Base-by-base conservation (phyloP, 805 yeast genomes). In the Cephaloascus albidus region DNA sequence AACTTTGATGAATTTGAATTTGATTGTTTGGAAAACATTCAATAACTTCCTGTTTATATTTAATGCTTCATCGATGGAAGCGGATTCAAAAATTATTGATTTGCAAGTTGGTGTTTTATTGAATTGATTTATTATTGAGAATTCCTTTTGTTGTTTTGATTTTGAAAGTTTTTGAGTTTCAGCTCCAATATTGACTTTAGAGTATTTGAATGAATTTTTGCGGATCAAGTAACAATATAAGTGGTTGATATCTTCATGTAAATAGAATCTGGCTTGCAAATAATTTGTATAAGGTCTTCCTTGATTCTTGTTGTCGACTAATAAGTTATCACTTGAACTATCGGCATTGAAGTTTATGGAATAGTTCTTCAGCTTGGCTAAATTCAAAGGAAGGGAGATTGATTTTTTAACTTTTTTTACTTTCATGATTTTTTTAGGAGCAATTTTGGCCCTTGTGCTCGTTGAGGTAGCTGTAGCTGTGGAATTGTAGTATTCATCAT, bases 251-350 rank as follows among this genome's bases (percentile, higher is more conserved):
- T 47, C 41, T 4, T 45, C 43, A 43, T 61, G 64, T 17, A 55
- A 32, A 14, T 51, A 39, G 33, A 61, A 56, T 33, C 59, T 43
- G 17, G 58, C 54, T 10, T 49, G 45, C 2, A 61, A 37, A 16
- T 45, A 42, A 2, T 49, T 45, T 3, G 62, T 51, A 35, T 55
- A 58, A 8, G 67, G 67, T 39, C 67, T 47, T n/a, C 67, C 67
- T 39, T 60, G 64, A 23, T 23, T 23, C 12, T 23, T 23, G 6
- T 6, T 12, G 6, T 23, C 10, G 28, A 8, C 12, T 6, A 23
- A 8, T n/a, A n/a, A n/a, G n/a, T n/a, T n/a, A n/a, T n/a, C n/a
- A n/a, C n/a, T n/a, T n/a, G n/a, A n/a, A n/a, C n/a, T n/a, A 12
- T 23, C 28, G 6, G 28, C 6, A 23, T 12, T 23, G 28, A 23